These are phyloP conservation scores for Medicago lupulina DNA, from an alignment of 306 rosid genomes.

Conservation along the genomic window DNA sequence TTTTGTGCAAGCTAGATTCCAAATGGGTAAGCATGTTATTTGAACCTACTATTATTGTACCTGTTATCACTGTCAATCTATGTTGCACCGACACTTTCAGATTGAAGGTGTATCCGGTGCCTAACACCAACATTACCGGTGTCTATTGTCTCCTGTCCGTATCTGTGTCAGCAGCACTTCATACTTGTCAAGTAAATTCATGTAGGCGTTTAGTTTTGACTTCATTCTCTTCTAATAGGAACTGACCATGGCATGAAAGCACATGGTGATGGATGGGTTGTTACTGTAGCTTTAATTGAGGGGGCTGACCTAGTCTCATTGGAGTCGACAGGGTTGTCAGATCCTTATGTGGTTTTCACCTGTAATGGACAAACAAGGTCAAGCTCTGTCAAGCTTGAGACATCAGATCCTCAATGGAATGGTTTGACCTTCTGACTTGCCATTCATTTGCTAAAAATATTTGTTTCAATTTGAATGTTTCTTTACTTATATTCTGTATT, in stretches of 20 bases:
- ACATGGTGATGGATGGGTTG: slow-evolving; percentile 90
- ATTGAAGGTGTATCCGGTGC: no score
- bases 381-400: slow-evolving; percentile 91
- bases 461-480: slow-evolving; percentile 26
- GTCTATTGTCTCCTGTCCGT: neutral
- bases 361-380: slow-evolving; percentile 89
- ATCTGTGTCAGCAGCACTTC: neutral
- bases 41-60: slow-evolving; percentile 22
- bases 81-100: no score
- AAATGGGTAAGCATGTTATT: slow-evolving; percentile 61
- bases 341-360: slow-evolving; percentile 84
- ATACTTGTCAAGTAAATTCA: neutral
- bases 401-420: slow-evolving; percentile 81
- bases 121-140: no score
- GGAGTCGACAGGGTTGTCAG: slow-evolving; percentile 63
- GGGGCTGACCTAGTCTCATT: slow-evolving; percentile 72
- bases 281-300: slow-evolving; percentile 81
- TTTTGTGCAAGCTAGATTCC: slow-evolving; percentile 78
- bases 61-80: neutral
- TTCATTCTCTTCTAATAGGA: slow-evolving; percentile 54
- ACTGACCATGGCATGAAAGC: slow-evolving; percentile 85
- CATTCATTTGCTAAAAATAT: neutral
- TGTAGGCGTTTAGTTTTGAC: slow-evolving; percentile 28
- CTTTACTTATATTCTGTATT: slow-evolving; percentile 17
- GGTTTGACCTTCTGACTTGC: slow-evolving; percentile 56